Percentiles rank a stretch among this genome's conserved stretches.
phyloP scores from a whole-genome alignment of 1,284 basidiomycete species.

The Pascua guehoae region DNA sequence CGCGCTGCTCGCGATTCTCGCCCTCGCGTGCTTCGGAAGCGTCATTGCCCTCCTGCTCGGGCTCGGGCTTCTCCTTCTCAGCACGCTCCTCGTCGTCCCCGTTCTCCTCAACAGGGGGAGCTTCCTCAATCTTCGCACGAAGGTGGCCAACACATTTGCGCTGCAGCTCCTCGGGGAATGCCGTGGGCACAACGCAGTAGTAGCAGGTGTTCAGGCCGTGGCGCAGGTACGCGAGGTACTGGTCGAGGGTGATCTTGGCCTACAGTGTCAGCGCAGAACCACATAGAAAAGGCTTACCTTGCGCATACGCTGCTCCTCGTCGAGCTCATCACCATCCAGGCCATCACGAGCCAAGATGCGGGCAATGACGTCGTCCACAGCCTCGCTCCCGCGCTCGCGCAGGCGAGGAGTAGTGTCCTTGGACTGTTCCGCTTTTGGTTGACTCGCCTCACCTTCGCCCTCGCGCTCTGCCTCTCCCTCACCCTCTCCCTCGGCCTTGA shows the following conservation, averaged over 20 bases:
- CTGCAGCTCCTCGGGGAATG: conserved; percentile 89
- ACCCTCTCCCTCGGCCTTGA: conserved; percentile 33
- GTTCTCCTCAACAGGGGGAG: conserved; percentile 45
- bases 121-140: conserved; percentile 53
- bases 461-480: conserved; percentile 8
- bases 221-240: conserved; percentile 40
- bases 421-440: background rate
- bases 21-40: conserved; percentile 61
- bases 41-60: conserved; percentile 57
- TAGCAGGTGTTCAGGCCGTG: conserved; percentile 59
- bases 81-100: conserved; percentile 8
- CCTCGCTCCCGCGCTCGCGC: conserved; percentile 38
- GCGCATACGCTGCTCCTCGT: conserved; percentile 26
- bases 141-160: conserved; percentile 88
- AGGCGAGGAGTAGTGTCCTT: conserved; percentile 20
- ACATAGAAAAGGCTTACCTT: conserved; percentile 22
- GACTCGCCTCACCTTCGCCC: background rate
- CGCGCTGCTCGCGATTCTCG: conserved; percentile 42
- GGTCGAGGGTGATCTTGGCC: conserved; percentile 41
- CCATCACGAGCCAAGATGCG: conserved; percentile 29
- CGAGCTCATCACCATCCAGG: conserved; percentile 27
- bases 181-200: conserved; percentile 86
- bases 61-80: conserved; percentile 15
- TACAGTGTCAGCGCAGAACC: conserved; percentile 10
- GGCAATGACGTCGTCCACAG: conserved; percentile 38